Percentiles rank a stretch among this genome's conserved stretches.
These are phyloP conservation scores for Acacia pycnantha DNA, from an alignment of 331 rosid species.

Conservation along the genomic window DNA sequence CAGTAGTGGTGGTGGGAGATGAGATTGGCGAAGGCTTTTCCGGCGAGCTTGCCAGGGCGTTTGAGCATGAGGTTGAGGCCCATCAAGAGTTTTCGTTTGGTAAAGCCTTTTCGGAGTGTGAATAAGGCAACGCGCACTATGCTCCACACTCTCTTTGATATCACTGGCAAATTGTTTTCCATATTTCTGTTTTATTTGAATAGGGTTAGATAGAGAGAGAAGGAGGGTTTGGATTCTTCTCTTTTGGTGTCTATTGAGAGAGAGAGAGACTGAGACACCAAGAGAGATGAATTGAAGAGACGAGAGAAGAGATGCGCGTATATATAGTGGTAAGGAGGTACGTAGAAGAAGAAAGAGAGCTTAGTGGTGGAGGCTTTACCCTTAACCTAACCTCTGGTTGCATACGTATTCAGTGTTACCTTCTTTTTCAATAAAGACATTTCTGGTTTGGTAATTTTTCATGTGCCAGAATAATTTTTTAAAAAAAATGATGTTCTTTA, in stretches of 20 bases:
- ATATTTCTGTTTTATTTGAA: slow-evolving; percentile 24
- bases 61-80: slow-evolving; percentile 72
- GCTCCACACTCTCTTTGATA: slow-evolving; percentile 60
- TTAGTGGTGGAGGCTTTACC: no score
- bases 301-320: no score
- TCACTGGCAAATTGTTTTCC: slow-evolving; percentile 60
- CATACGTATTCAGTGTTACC: no score
- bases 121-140: slow-evolving; percentile 59
- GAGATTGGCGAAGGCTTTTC: slow-evolving; percentile 71
- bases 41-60: slow-evolving; percentile 82
- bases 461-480: no score
- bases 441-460: no score
- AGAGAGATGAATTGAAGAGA: slow-evolving; percentile 1
- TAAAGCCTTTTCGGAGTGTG: slow-evolving; percentile 70
- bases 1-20: slow-evolving; percentile 46
- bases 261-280: slow-evolving; percentile 35
- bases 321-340: no score
- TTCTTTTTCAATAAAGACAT: no score
- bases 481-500: no score
- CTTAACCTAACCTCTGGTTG: no score
- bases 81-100: slow-evolving; percentile 63
- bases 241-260: slow-evolving; percentile 1
- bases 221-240: background rate
- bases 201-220: no score
- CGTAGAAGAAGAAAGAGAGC: no score